Base-by-base conservation (phyloP, 129 eudicot species). In the Heracleum sosnowskyi region DNA sequence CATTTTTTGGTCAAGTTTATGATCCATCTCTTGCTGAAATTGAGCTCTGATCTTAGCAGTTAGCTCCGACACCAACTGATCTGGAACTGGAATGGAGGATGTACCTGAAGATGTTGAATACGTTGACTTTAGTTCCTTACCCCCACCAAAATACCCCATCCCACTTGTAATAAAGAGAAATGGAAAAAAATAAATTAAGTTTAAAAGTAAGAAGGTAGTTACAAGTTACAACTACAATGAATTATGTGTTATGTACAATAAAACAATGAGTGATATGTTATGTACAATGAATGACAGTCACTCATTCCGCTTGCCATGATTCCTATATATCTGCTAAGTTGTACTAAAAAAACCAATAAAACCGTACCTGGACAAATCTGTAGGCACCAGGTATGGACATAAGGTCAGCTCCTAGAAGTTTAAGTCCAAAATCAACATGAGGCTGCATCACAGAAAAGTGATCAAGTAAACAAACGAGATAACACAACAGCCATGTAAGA, bases 321-420 rank as follows among this genome's bases (percentile, higher is more conserved):
- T 28, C 39, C 17, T 66, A 66, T 31, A 12, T 31, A 31, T 66
- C 20, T 31, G 39, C 68, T 16, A 33, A 12, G 72, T 66, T 66
- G 72, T 29, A 66, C 4, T 3, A 1, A 31, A 28, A 66, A 31
- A 28, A 66, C 1, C 9, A 66, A 31, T 35, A 33, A 71, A 24
- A 36, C 24, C 26, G 35, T 88, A 94, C 98, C 97, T 94, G 98
- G 76, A 94, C 96, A 62, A 88, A 85, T 81, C 97, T 78, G 84
- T 94, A 94, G 76, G 88, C 80, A 28, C 97, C 97, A 70, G 98
- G 98, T 84, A 94, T 88, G 60, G 98, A 88, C 98, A 94, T 94
- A 45, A 94, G 97, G 87, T 94, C 98, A 70, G 96, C 98, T 76
- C 98, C 98, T 28, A 86, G 74, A 79, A 94, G 89, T 88, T 85